phyloP scores from a whole-genome alignment of 495 filamentous ascomycete genomes.

The Hypomontagnella monticulosa region DNA sequence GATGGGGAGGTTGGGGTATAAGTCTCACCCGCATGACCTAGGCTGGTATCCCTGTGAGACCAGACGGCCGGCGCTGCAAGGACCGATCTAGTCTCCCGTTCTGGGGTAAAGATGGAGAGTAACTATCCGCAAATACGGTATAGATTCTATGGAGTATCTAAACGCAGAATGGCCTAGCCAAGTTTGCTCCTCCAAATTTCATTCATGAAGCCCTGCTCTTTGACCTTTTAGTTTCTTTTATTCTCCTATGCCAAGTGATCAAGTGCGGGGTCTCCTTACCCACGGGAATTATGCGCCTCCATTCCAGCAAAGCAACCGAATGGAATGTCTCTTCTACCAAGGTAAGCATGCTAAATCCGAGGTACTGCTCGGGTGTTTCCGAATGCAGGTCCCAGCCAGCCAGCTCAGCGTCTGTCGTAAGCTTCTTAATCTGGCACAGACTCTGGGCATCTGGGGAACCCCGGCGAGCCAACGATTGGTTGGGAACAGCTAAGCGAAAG shows the following conservation, averaged over 20 bases:
- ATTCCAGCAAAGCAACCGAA: conserved; percentile 15
- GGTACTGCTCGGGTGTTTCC: conserved; percentile 18
- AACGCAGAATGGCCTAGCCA: conserved; percentile 7
- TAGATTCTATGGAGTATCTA: neutral
- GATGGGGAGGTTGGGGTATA: conserved; percentile 27
- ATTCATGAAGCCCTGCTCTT: conserved; percentile 3
- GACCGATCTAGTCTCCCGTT: conserved; percentile 14
- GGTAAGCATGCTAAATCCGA: conserved; percentile 28
- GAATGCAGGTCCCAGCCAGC: conserved; percentile 27
- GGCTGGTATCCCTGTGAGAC: conserved; percentile 20
- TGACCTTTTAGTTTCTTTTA: neutral
- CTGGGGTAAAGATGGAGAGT: conserved; percentile 14
- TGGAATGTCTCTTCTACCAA: conserved; percentile 23
- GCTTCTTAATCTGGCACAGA: conserved; percentile 23
- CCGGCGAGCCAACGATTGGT: neutral
- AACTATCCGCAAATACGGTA: conserved; percentile 2
- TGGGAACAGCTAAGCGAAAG: conserved; percentile 4
- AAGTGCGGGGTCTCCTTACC: conserved; percentile 32
- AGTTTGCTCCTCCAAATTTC: conserved; percentile 2
- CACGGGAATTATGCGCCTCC: conserved; percentile 16
- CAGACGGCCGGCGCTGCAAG: conserved; percentile 17
- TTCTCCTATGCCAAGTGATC: neutral
- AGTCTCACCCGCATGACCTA: conserved; percentile 7
- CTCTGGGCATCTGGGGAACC: conserved; percentile 11
- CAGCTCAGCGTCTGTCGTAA: conserved; percentile 15